Base-by-base conservation (phyloP, 306 rosid genomes). In the Malus sylvestris region DNA sequence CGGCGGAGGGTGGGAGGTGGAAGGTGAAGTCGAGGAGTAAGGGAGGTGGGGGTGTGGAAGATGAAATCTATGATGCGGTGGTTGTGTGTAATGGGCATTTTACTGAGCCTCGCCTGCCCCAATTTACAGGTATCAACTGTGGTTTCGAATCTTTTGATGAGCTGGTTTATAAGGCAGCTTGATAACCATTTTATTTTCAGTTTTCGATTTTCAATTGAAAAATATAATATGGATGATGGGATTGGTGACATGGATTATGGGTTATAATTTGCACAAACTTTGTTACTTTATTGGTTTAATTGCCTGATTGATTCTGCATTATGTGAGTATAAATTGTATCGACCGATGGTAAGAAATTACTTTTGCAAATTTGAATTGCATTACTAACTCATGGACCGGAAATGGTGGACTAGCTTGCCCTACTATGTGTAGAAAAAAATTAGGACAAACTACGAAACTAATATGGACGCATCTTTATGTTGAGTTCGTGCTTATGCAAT, bases 41-140 rank as follows among this genome's bases (percentile, higher is more conserved):
- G 81, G 49, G 76, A 38, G 85, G 82, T 29, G 81, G 33, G n/a
- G 68, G 40, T 38, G 61, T 40, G 3, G 72, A 69, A 30, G 80
- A 81, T 42, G 80, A 81, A 5, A 32, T 80, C 70, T 86, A 42
- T 64, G 89, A 86, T 74, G 89, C 89, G 19, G 79, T 86, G 33
- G 89, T 86, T 38, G 83, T 86, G n/a, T 80, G 86, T 40, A 81
- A 80, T 60, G 90, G 90, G 1, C 84, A 84, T 53, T 79, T 45
- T 67, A 22, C 83, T 3, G 65, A 84, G 74, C 90, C 90, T 44
- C 81, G 85, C 13, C 33, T 80, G 5, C 83, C 87, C 4, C 74
- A 82, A 15, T 77, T 87, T 59, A 82, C 86, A 52, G 90, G 88
- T 85, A 62, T 6, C 6, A 25, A 44, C 18, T 3, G 11, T 40